Evolutionary conservation across 2,329 filamentous ascomycete genomes (phyloP).

Genomic region (Diaporthe citrichinensis): DNA sequence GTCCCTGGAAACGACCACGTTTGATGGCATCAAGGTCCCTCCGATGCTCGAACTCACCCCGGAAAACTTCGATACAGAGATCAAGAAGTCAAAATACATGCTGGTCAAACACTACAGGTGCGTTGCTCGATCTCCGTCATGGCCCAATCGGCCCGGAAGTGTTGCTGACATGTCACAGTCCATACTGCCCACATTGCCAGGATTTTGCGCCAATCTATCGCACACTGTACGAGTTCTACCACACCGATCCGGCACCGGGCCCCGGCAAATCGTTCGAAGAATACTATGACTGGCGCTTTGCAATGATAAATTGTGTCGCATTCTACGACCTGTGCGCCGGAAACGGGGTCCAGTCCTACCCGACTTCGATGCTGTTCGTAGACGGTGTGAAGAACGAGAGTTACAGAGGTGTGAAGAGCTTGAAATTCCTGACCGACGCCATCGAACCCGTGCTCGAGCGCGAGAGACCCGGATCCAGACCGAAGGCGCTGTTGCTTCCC

Average conservation of each 20-base stretch:
- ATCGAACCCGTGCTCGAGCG: conserved; percentile 84
- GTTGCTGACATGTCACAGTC: conserved; percentile 58
- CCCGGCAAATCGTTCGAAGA: conserved; percentile 76
- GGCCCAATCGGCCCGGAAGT: conserved; percentile 23
- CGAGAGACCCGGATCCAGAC: conserved; percentile 85
- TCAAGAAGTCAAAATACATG: conserved; percentile 67
- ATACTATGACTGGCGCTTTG: conserved; percentile 93
- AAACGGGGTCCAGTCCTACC: conserved; percentile 78
- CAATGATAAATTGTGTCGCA: conserved; percentile 85
- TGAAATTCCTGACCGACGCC: conserved; percentile 75
- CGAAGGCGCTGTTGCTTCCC: conserved; percentile 77
- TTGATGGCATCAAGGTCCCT: conserved; percentile 78
- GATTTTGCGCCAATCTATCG: conserved; percentile 88
- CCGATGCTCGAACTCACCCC: conserved; percentile 73
- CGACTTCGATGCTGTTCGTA: conserved; percentile 84
- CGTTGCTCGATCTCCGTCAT: conserved; percentile 32
- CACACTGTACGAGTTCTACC: conserved; percentile 94
- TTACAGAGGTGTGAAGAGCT: conserved; percentile 76
- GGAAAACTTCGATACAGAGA: conserved; percentile 69
- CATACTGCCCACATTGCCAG: conserved; percentile 80
- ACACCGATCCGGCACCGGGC: conserved; percentile 82
- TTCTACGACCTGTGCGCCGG: conserved; percentile 83
- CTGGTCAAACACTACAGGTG: conserved; percentile 79
- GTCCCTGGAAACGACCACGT: conserved; percentile 65
- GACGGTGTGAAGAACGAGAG: conserved; percentile 78